These are phyloP conservation scores for Capsicum rhomboideum DNA, from an alignment of 257 asterid species.

Conservation along the genomic window DNA sequence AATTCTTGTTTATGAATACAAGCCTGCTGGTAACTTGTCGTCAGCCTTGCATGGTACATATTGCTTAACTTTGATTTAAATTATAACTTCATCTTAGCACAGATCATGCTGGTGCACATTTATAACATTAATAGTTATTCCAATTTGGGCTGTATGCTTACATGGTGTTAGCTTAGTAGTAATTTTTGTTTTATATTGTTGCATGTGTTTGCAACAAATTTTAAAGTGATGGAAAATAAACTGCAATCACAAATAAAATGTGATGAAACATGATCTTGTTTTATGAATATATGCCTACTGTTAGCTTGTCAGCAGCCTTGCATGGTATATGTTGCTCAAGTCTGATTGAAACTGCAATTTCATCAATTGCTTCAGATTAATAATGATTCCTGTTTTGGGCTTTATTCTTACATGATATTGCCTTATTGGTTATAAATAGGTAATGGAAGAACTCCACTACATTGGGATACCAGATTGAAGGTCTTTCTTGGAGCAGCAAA, in stretches of 20 bases:
- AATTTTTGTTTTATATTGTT: not conserved
- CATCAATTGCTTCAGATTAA: not conserved
- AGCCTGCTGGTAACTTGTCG: not conserved
- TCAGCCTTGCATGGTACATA: conserved; percentile 4
- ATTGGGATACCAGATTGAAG: conserved; percentile 20
- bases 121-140: not conserved
- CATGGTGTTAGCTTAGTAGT: not conserved
- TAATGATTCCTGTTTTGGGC: not conserved
- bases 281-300: not conserved
- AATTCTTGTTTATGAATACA: conserved; percentile 8
- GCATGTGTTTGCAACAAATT: too few species aligned
- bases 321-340: conserved; percentile 3
- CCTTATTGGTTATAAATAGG: conserved; percentile 6
- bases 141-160: not conserved
- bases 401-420: not conserved
- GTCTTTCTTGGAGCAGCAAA: too few species aligned
- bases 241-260: too few species aligned
- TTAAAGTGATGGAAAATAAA: too few species aligned
- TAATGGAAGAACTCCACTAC: not conserved
- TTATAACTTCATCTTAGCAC: not conserved
- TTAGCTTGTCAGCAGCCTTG: not conserved
- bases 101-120: not conserved
- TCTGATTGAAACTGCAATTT: not conserved
- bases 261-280: not conserved
- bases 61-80: not conserved